Evolutionary conservation across 495 filamentous ascomycete genomes (phyloP).

Genomic region (Aspergillus cristatus): DNA sequence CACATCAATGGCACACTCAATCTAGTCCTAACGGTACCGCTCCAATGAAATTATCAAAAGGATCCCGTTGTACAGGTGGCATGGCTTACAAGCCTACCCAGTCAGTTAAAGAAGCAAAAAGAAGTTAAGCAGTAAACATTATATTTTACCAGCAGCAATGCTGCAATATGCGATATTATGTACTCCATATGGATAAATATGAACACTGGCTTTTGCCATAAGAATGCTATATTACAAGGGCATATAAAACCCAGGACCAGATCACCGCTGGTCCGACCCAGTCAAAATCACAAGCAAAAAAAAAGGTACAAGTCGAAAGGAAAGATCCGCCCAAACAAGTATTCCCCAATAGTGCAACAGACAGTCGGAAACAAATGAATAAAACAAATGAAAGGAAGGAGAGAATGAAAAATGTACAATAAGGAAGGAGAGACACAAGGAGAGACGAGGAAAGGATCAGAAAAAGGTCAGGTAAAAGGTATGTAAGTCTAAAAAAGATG

Average conservation of each 20-base stretch:
- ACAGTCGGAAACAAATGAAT: slow-evolving; percentile 7
- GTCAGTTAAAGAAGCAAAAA: too few species aligned
- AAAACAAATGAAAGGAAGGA: background rate
- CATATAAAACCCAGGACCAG: slow-evolving; percentile 9
- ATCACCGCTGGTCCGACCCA: slow-evolving; percentile 17
- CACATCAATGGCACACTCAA: too few species aligned
- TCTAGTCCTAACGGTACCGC: too few species aligned
- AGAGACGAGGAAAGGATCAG: slow-evolving; percentile 6
- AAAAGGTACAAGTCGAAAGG: slow-evolving; percentile 14
- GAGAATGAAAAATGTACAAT: slow-evolving; percentile 7
- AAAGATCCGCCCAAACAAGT: too few species aligned
- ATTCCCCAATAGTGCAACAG: too few species aligned
- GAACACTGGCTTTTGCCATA: slow-evolving; percentile 8
- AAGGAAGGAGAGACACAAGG: slow-evolving; percentile 8
- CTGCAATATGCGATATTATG: too few species aligned
- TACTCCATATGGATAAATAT: slow-evolving; percentile 17
- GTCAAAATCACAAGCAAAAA: slow-evolving; percentile 10
- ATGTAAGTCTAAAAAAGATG: slow-evolving; percentile 28
- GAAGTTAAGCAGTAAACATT: too few species aligned
- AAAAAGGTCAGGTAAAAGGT: slow-evolving; percentile 7
- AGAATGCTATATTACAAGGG: slow-evolving; percentile 34
- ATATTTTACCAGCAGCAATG: too few species aligned
- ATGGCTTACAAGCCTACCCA: too few species aligned
- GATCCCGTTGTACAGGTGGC: too few species aligned
- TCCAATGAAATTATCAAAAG: too few species aligned